phyloP scores from a whole-genome alignment of 2,329 filamentous ascomycete genomes.

The Xylariaceae sp. region DNA sequence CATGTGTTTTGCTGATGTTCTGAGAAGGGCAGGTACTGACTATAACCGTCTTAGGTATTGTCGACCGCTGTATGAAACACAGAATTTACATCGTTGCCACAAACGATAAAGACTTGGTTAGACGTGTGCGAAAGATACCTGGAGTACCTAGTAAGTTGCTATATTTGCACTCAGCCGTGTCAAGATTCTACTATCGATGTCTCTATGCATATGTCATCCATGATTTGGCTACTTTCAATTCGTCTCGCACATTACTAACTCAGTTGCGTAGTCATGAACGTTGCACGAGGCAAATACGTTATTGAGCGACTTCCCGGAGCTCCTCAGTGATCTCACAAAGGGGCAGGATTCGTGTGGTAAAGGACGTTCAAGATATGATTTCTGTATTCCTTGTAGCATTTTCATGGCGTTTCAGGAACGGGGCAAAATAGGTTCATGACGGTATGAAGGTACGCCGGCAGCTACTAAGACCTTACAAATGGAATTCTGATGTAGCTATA shows the following conservation, averaged over 20 bases:
- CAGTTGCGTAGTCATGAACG: constrained; percentile 58
- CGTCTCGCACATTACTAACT: constrained; percentile 4
- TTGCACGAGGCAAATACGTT: constrained; percentile 86
- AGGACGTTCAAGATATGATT: too few relatives aligned
- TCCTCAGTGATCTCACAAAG: constrained; percentile 48
- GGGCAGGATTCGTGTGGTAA: too few relatives aligned
- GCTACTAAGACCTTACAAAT: too few relatives aligned
- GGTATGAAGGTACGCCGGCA: too few relatives aligned
- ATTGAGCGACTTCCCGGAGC: constrained; percentile 89
- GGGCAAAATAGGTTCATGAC: too few relatives aligned
- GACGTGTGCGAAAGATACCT: constrained; percentile 75
- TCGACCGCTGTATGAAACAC: not conserved
- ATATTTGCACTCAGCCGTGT: not conserved
- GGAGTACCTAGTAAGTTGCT: constrained; percentile 57
- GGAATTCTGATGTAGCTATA: too few relatives aligned
- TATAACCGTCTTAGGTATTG: not conserved
- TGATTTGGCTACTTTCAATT: not conserved
- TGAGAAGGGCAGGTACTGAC: not conserved
- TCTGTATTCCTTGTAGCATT: too few relatives aligned
- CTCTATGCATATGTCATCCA: not conserved
- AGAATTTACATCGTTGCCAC: constrained; percentile 46
- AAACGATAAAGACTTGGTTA: constrained; percentile 72
- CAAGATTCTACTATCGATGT: not conserved
- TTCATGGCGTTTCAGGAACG: too few relatives aligned
- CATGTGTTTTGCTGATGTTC: not conserved